Percentiles rank a stretch among this genome's conserved stretches.
Conservation (phyloP, 2,329 filamentous ascomycete species). For the Claviceps humidiphila region DNA sequence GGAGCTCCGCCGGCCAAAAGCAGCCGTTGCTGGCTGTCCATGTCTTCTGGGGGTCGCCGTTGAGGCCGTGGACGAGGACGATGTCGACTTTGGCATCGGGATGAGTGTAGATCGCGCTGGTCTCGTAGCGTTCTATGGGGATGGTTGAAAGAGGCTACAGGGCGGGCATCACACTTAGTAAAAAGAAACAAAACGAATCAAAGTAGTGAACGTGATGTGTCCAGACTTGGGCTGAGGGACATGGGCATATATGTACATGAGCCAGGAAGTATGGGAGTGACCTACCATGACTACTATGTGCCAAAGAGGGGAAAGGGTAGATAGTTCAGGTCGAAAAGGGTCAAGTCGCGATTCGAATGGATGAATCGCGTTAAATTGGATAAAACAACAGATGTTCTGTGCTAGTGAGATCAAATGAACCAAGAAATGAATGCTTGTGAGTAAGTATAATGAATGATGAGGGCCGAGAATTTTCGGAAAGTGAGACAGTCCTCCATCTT, state of each 20-base stretch:
- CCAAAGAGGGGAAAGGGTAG: not conserved
- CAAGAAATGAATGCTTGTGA: not conserved
- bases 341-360: not conserved
- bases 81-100: constrained; percentile 49
- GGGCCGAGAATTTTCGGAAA: not conserved
- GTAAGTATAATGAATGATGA: not conserved
- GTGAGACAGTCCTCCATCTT: constrained; percentile 1
- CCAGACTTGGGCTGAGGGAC: not conserved
- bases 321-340: not conserved
- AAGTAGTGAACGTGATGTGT: too few species aligned
- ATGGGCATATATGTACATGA: not conserved
- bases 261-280: not conserved
- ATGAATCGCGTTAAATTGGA: not conserved
- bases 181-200: not conserved
- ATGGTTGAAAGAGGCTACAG: not conserved
- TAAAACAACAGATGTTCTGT: not conserved
- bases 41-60: constrained; percentile 50
- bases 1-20: constrained; percentile 58
- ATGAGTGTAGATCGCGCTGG: constrained; percentile 45
- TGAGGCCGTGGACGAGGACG: constrained; percentile 58
- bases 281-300: constrained; percentile 1
- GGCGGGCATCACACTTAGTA: not conserved
- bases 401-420: not conserved
- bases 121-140: constrained; percentile 34
- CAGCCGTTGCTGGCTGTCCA: constrained; percentile 45